Evolutionary conservation across 257 asterid genomes (phyloP), one percentile per base, ranked within the genome.

Genomic region (Parsonsia alboflavescens): DNA sequence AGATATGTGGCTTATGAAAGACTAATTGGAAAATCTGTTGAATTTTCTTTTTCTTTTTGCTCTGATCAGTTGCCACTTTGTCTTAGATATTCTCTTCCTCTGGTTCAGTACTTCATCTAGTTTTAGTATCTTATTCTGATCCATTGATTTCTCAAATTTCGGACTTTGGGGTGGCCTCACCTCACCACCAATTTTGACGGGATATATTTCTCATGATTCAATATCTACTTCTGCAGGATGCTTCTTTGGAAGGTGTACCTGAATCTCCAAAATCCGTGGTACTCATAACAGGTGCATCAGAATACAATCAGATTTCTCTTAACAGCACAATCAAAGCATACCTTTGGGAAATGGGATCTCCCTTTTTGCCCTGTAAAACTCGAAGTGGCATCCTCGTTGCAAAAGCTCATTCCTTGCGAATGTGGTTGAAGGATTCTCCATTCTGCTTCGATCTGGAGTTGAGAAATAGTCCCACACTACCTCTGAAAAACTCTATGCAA

Each of bases 281-380:
- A 49, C 86, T 94, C 45, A 94, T 94, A 68, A 93, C 96, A 0
- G 97, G 98, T 66, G 86, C 88, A 39, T 85, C 97, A 70, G 93
- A 85, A 45, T 93, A 93, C 90, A 91, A 93, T 85, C 79, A 82
- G 59, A 90, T 93, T 68, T 93, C 96, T 19, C 66, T 93, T 41
- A 85, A 91, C 82, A 89, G 87, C 85, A 90, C 96, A 22, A 80
- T 93, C 57, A 93, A 90, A 79, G 96, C 96, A 46, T 88, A 73
- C 84, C 97, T 93, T 19, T 93, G 98, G 98, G 98, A 93, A 77
- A 93, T 91, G 97, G 97, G 97, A 33, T 93, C 98, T 74, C 98
- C 98, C 19, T 94, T 94, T 81, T 77, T 91, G 68, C 99, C 97
- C 62, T 89, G 97, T 77, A 84, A 88, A 84, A 89, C 95, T 57